A percentile compares a stretch with the other conserved stretches of the same genome.
Conservation (phyloP, 257 asterid genomes). For the Verbena officinalis region DNA sequence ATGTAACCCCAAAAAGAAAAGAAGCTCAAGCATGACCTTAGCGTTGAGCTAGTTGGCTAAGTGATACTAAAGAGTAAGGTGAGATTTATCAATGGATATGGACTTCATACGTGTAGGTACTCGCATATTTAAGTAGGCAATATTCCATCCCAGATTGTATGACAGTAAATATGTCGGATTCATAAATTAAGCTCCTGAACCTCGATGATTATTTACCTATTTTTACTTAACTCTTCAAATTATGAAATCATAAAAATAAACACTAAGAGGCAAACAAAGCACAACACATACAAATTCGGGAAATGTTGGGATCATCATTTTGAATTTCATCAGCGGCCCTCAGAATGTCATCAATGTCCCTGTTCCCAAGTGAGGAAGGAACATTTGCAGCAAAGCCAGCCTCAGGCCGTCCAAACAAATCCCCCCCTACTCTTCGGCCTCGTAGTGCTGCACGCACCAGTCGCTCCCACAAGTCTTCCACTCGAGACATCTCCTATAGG, state of each 20-base stretch:
- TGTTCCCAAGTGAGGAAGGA: constrained; percentile 90
- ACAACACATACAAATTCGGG: constrained; percentile 72
- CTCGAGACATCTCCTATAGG: constrained; percentile 81
- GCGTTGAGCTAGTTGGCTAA: not conserved
- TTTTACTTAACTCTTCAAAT: constrained; percentile 9
- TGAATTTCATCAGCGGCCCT: constrained; percentile 98
- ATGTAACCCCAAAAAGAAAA: not conserved
- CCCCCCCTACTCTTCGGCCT: constrained; percentile 57
- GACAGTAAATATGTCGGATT: not conserved
- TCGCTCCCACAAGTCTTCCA: constrained; percentile 93
- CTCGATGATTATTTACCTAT: constrained; percentile 2
- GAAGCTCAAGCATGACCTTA: constrained; percentile 5
- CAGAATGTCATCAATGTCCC: constrained; percentile 86
- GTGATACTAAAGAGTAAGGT: constrained; percentile 7
- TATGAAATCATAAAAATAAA: constrained; percentile 14
- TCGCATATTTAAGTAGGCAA: constrained; percentile 8
- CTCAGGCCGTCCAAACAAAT: constrained; percentile 52
- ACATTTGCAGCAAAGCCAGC: constrained; percentile 89
- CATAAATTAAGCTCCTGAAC: not conserved
- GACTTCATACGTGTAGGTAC: constrained; percentile 2
- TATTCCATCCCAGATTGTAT: constrained; percentile 8
- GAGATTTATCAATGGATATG: not conserved
- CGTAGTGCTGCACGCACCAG: constrained; percentile 93
- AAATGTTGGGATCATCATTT: constrained; percentile 78
- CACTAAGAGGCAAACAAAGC: not conserved